Conservation (phyloP, 1,139 yeast species). For the Taphrina betulina region DNA sequence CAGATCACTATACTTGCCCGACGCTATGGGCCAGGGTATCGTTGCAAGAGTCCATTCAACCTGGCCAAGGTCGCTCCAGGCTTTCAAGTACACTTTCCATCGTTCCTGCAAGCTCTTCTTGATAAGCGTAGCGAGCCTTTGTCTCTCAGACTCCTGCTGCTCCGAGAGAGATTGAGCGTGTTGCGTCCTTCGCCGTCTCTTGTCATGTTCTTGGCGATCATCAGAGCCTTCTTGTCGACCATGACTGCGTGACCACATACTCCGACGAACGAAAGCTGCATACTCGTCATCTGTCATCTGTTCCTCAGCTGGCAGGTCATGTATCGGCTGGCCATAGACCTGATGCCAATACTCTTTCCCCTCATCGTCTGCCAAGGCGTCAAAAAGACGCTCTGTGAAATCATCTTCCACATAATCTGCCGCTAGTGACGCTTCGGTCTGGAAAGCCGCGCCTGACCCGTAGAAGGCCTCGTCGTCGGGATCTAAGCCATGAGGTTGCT, state of each 20-base stretch:
- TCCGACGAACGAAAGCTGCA: conserved; percentile 17
- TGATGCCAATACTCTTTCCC: conserved; percentile 14
- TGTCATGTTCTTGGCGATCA: background rate
- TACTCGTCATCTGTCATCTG: conserved; percentile 18
- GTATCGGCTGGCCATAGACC: conserved; percentile 10
- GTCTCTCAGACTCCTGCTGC: background rate
- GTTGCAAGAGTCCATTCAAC: background rate
- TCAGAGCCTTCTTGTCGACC: background rate
- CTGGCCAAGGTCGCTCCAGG: conserved; percentile 1
- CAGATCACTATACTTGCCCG: background rate
- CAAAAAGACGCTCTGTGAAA: conserved; percentile 11
- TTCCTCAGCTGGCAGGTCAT: background rate
- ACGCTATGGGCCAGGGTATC: conserved; percentile 8
- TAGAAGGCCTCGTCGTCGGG: conserved; percentile 20
- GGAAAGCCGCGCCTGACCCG: background rate
- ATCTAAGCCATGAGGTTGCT: background rate
- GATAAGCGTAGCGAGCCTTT: background rate
- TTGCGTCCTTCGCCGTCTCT: background rate
- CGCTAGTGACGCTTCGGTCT: background rate
- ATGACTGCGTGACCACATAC: conserved; percentile 18
- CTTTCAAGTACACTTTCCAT: conserved; percentile 3
- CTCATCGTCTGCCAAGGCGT: conserved; percentile 20
- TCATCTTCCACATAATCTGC: background rate
- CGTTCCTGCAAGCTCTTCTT: background rate
- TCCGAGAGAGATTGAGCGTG: background rate